phyloP scores from a whole-genome alignment of 2,329 filamentous ascomycete species.

The Sporothrix mexicana region DNA sequence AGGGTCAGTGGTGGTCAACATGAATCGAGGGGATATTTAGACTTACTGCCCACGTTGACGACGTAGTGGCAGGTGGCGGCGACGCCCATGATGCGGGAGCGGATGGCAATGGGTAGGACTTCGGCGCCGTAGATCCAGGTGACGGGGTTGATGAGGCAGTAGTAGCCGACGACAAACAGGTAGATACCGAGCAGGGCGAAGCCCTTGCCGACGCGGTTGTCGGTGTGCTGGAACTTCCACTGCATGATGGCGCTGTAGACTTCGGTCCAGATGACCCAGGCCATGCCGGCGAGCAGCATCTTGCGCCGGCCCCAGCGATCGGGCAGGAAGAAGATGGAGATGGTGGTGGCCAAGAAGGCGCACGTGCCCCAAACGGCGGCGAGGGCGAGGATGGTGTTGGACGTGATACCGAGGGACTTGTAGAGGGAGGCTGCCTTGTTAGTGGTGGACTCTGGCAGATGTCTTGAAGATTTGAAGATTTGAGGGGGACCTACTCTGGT shows the following conservation, averaged over 20 bases:
- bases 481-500: no score
- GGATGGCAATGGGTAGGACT: conserved; percentile 58
- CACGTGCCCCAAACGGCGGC: conserved; percentile 61
- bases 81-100: conserved; percentile 62
- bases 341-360: conserved; percentile 56
- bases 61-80: conserved; percentile 60
- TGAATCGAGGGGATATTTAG: background rate
- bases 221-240: conserved; percentile 54
- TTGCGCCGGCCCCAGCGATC: conserved; percentile 66
- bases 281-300: conserved; percentile 61
- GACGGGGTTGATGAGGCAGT: conserved; percentile 59
- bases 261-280: conserved; percentile 59
- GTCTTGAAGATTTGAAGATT: background rate
- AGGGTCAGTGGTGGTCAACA: background rate
- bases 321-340: conserved; percentile 59
- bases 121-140: conserved; percentile 63
- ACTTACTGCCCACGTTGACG: conserved; percentile 55
- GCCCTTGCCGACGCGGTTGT: conserved; percentile 61
- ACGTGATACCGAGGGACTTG: conserved; percentile 58
- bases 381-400: conserved; percentile 57
- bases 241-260: conserved; percentile 67
- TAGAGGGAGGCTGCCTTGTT: conserved; percentile 56
- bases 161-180: conserved; percentile 62
- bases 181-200: conserved; percentile 66
- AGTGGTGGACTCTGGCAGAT: conserved; percentile 14